Evolutionary conservation across 1,139 yeast species (phyloP).

Genomic region (Saccharomyces pastorianus): DNA sequence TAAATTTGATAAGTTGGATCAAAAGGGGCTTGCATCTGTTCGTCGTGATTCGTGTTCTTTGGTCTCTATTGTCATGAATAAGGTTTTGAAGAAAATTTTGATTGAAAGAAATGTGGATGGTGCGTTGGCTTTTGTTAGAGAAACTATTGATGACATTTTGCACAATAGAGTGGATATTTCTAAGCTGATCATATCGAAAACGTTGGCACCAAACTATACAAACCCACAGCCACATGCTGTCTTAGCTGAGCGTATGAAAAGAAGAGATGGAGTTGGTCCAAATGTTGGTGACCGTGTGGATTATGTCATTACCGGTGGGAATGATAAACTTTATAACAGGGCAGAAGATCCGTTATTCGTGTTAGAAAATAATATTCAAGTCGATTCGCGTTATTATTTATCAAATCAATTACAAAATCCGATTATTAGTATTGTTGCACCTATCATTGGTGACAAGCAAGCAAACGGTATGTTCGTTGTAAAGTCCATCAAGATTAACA

Average conservation of each 20-base stretch:
- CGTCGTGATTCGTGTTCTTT: constrained; percentile 94
- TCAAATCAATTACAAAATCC: constrained; percentile 94
- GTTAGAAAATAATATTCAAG: constrained; percentile 82
- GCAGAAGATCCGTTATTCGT: constrained; percentile 95
- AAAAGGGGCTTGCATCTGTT: constrained; percentile 96
- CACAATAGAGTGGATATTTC: constrained; percentile 91
- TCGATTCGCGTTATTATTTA: constrained; percentile 88
- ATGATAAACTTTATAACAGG: constrained; percentile 86
- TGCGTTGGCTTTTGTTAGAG: constrained; percentile 78
- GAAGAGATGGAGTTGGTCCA: constrained; percentile 96
- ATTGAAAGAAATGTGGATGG: constrained; percentile 85
- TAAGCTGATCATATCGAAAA: constrained; percentile 88
- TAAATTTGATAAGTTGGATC: constrained; percentile 92
- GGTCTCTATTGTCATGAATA: constrained; percentile 90
- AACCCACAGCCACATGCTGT: constrained; percentile 97
- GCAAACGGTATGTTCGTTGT: constrained; percentile 71
- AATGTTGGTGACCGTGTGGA: constrained; percentile 97
- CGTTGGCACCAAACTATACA: constrained; percentile 84
- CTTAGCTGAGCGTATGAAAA: constrained; percentile 89
- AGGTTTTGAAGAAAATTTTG: constrained; percentile 74
- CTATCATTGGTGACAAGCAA: constrained; percentile 79
- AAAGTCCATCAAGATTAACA: constrained; percentile 39
- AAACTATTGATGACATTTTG: constrained; percentile 79
- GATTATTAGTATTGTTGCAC: constrained; percentile 85
- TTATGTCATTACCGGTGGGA: constrained; percentile 83